A percentile compares a stretch with the other conserved stretches of the same genome.
phyloP scores from a whole-genome alignment of 768 basidiomycete species.

The Lyophyllum shimeji region DNA sequence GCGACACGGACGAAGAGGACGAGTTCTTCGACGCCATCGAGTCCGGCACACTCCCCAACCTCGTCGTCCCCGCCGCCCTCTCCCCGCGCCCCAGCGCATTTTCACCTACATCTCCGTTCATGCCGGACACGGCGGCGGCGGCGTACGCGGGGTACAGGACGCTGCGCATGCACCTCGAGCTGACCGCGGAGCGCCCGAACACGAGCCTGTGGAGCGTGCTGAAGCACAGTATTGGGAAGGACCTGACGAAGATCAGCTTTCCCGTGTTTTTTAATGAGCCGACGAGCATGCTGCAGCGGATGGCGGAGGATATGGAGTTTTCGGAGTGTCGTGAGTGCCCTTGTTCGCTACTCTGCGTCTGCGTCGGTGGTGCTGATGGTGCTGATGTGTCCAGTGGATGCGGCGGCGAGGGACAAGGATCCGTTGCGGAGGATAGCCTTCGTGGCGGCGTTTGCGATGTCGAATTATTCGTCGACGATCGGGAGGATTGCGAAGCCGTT shows the following conservation, averaged over 20 bases:
- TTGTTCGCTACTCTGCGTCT: slow-evolving; percentile 1
- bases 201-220: slow-evolving; percentile 94
- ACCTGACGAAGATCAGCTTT: slow-evolving; percentile 93
- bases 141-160: slow-evolving; percentile 69
- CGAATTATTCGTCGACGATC: slow-evolving; percentile 95
- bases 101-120: too few species aligned
- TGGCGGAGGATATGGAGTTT: slow-evolving; percentile 99
- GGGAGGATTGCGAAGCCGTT: slow-evolving; percentile 97
- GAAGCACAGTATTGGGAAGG: slow-evolving; percentile 95
- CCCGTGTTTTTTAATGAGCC: slow-evolving; percentile 94
- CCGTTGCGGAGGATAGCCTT: slow-evolving; percentile 84
- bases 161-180: slow-evolving; percentile 58
- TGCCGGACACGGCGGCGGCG: slow-evolving; percentile 22
- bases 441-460: slow-evolving; percentile 97
- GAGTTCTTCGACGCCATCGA: slow-evolving; percentile 99
- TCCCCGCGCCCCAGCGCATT: slow-evolving; percentile 42
- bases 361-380: slow-evolving; percentile 4
- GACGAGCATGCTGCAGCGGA: slow-evolving; percentile 95
- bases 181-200: slow-evolving; percentile 80
- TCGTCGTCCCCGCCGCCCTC: slow-evolving; percentile 68
- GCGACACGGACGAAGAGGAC: slow-evolving; percentile 78
- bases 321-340: slow-evolving; percentile 76
- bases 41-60: slow-evolving; percentile 70
- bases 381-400: slow-evolving; percentile 59
- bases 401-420: slow-evolving; percentile 74